Evolutionary conservation across 163 green algal species (phyloP).

Genomic region (Smithsoniella earleae): DNA sequence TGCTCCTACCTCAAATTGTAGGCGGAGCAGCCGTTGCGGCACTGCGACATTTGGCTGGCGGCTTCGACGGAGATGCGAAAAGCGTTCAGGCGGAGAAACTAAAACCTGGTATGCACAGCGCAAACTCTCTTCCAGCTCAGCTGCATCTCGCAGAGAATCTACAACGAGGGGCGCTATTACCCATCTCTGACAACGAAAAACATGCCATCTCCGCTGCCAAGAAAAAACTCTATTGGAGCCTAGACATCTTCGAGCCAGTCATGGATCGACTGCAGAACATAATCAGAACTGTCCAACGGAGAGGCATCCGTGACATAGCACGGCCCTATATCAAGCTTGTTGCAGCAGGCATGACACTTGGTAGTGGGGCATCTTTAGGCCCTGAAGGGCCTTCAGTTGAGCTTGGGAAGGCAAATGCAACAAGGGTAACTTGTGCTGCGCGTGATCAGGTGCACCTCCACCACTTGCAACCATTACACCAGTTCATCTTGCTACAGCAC

Average conservation of each 20-base stretch:
- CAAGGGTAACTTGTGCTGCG: neutral
- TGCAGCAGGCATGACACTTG: slow-evolving; percentile 63
- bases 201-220: neutral
- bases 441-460: neutral
- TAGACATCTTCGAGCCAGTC: neutral
- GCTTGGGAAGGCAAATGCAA: slow-evolving; percentile 52
- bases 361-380: slow-evolving; percentile 71
- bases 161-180: neutral
- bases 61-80: neutral
- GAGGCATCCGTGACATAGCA: neutral
- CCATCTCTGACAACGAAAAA: no score
- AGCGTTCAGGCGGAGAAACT: neutral
- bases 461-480: neutral
- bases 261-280: neutral
- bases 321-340: slow-evolving; percentile 42
- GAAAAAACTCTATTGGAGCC: neutral
- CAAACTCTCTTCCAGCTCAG: neutral
- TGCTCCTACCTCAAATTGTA: neutral
- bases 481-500: no score
- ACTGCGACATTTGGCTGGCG: neutral
- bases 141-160: neutral
- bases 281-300: neutral
- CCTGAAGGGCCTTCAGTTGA: slow-evolving; percentile 89
- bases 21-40: neutral
- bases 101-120: neutral